Conservation (phyloP, 2,329 filamentous ascomycete genomes). For the Chaetomium sp. region DNA sequence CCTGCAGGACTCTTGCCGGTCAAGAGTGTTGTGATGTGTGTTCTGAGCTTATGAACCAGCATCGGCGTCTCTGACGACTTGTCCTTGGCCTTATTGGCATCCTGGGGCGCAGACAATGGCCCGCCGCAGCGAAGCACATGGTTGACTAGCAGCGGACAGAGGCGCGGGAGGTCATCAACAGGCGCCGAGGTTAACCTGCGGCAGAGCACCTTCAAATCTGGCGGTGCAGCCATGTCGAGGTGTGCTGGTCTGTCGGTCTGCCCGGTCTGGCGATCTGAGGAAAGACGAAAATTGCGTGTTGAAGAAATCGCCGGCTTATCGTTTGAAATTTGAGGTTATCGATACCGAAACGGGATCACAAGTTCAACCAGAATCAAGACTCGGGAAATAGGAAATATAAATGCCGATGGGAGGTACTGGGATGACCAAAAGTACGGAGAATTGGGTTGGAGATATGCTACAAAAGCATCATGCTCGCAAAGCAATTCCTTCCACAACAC, state of each 20-base stretch:
- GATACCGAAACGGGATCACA: neutral
- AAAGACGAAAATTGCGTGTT: neutral
- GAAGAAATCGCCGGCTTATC: neutral
- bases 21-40: slow-evolving; percentile 73
- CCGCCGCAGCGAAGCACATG: slow-evolving; percentile 60
- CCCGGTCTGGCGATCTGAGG: neutral
- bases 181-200: slow-evolving; percentile 72
- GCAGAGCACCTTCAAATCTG: slow-evolving; percentile 66
- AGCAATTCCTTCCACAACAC: neutral
- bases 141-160: slow-evolving; percentile 69
- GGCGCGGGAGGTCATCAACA: slow-evolving; percentile 70
- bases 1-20: slow-evolving; percentile 75
- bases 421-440: neutral
- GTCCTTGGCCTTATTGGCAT: slow-evolving; percentile 58
- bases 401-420: neutral
- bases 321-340: neutral
- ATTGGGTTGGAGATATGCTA: neutral
- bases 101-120: slow-evolving; percentile 64
- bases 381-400: neutral
- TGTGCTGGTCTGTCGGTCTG: neutral
- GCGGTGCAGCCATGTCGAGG: slow-evolving; percentile 42
- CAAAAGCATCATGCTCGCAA: neutral
- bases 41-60: slow-evolving; percentile 81
- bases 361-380: neutral
- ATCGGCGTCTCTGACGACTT: slow-evolving; percentile 64